These are phyloP conservation scores for Podila horticola DNA, from an alignment of 192 early-diverging fungal species.

Conservation along the genomic window DNA sequence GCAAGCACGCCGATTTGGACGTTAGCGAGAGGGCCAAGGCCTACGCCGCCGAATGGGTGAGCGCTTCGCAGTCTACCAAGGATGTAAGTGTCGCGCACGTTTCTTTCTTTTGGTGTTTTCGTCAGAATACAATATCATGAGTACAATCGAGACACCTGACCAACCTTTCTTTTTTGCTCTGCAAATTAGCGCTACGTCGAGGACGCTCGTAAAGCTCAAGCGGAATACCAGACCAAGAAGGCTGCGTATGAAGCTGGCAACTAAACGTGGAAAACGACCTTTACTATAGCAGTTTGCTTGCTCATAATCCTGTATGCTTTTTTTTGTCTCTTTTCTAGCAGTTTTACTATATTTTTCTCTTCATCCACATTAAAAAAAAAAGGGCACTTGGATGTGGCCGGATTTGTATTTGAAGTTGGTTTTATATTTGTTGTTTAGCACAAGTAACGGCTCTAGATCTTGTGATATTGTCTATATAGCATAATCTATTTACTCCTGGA, in stretches of 20 bases:
- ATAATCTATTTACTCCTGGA: slow-evolving; percentile 22
- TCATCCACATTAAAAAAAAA: not conserved
- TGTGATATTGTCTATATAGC: not conserved
- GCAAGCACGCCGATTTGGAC: slow-evolving; percentile 9
- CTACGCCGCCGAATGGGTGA: slow-evolving; percentile 18
- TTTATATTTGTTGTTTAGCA: no score
- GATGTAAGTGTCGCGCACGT: not conserved
- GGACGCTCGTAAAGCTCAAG: not conserved
- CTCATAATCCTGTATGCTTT: not conserved
- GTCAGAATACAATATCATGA: no score
- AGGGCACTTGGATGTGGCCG: no score
- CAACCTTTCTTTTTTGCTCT: not conserved
- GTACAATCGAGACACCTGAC: not conserved
- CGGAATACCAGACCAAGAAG: slow-evolving; percentile 19
- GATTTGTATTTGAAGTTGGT: no score
- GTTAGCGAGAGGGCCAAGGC: slow-evolving; percentile 19
- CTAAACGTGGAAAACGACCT: not conserved
- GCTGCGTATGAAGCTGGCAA: slow-evolving; percentile 17
- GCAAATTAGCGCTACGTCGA: not conserved
- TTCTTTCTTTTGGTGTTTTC: not conserved
- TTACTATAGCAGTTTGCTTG: not conserved
- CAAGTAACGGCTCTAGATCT: not conserved
- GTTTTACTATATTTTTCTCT: not conserved
- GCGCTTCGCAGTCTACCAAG: slow-evolving; percentile 11
- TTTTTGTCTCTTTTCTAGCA: not conserved